These are phyloP conservation scores for Xerocomus amazonicus DNA, from an alignment of 1,284 basidiomycete species.

Conservation along the genomic window DNA sequence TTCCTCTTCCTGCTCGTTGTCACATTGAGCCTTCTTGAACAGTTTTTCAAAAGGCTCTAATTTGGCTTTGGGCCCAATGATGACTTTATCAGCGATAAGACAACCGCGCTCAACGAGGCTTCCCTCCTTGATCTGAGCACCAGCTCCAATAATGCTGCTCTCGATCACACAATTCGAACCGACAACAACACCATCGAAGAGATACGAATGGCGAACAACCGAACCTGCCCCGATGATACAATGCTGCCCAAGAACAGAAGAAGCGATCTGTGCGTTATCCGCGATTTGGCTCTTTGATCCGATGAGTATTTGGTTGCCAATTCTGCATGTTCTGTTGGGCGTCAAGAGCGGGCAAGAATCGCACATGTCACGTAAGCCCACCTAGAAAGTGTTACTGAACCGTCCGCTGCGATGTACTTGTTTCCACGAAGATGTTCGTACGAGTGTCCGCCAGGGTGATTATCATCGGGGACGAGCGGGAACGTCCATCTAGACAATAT, in stretches of 20 bases:
- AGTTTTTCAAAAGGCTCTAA: slow-evolving; percentile 73
- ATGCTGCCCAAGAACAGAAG: slow-evolving; percentile 74
- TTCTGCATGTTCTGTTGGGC: slow-evolving; percentile 63
- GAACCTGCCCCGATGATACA: slow-evolving; percentile 67
- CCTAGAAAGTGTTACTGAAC: slow-evolving; percentile 73
- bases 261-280: slow-evolving; percentile 59
- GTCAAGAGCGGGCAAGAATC: slow-evolving; percentile 2
- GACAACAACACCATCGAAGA: slow-evolving; percentile 78
- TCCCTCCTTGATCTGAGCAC: slow-evolving; percentile 68
- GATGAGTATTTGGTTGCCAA: slow-evolving; percentile 81
- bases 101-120: slow-evolving; percentile 65
- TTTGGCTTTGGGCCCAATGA: slow-evolving; percentile 69
- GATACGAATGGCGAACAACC: slow-evolving; percentile 69
- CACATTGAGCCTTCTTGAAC: slow-evolving; percentile 43
- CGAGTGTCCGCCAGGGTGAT: slow-evolving; percentile 75
- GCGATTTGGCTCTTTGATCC: slow-evolving; percentile 66
- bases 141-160: slow-evolving; percentile 76
- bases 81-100: slow-evolving; percentile 77
- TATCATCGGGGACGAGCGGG: slow-evolving; percentile 92
- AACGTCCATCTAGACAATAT: slow-evolving; percentile 92
- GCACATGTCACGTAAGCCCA: slow-evolving; percentile 33
- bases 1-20: slow-evolving; percentile 33
- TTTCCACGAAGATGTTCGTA: slow-evolving; percentile 86
- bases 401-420: slow-evolving; percentile 79
- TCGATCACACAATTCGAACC: slow-evolving; percentile 76